phyloP scores from a whole-genome alignment of 2,329 filamentous ascomycete species.

The Monascus ruber region DNA sequence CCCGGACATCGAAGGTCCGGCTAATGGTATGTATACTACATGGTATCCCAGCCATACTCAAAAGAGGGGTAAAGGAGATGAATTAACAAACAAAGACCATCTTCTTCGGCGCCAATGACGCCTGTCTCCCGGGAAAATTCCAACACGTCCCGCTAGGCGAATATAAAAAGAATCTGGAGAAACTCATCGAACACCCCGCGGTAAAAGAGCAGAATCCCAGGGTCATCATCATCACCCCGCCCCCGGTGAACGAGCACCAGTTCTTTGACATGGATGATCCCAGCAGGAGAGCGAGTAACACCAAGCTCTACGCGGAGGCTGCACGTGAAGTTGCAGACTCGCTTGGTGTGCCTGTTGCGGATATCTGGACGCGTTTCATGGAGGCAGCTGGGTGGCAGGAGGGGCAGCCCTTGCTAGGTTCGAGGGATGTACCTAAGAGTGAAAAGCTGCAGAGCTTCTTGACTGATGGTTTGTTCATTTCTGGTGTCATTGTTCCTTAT shows the following conservation, averaged over 20 bases:
- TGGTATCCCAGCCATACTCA: no score
- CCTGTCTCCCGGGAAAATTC: conserved; percentile 53
- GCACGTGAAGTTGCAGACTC: conserved; percentile 50
- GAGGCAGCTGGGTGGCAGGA: conserved; percentile 44
- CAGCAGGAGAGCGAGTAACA: conserved; percentile 49
- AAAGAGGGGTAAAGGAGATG: no score
- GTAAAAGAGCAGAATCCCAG: conserved; percentile 61
- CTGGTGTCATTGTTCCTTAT: background rate
- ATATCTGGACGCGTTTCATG: conserved; percentile 74
- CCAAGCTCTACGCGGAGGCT: conserved; percentile 54
- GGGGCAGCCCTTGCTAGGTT: conserved; percentile 43
- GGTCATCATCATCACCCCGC: conserved; percentile 64
- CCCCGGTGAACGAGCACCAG: conserved; percentile 69
- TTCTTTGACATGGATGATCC: conserved; percentile 40
- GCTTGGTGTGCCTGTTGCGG: conserved; percentile 52
- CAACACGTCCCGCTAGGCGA: conserved; percentile 70
- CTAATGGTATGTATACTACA: conserved; percentile 26
- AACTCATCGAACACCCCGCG: conserved; percentile 60
- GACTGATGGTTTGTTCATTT: conserved; percentile 41
- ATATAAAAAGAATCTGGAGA: conserved; percentile 61
- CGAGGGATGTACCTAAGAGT: conserved; percentile 47
- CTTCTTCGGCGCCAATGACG: conserved; percentile 86
- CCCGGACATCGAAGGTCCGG: conserved; percentile 38
- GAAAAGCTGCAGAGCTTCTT: conserved; percentile 42
- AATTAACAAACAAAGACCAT: conserved; percentile 45